A percentile compares a stretch with the other conserved stretches of the same genome.
Evolutionary conservation across 2,329 filamentous ascomycete species (phyloP).

Genomic region (Hypoxylon sp.): DNA sequence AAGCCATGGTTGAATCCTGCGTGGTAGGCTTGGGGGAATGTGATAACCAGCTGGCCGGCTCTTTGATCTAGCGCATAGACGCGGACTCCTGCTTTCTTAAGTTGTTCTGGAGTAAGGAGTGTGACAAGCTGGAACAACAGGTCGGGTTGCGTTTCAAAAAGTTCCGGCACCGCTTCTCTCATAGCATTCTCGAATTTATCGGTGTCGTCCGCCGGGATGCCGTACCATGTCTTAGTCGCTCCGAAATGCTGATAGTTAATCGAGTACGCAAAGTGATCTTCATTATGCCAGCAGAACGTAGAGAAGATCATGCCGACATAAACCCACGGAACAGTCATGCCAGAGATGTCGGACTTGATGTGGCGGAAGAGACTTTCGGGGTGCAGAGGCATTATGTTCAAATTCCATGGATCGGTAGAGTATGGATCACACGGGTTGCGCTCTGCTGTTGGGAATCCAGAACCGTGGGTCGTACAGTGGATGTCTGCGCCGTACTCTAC

Average conservation of each 20-base stretch:
- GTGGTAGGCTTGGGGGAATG: conserved; percentile 96
- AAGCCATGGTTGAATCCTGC: conserved; percentile 99
- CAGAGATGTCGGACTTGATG: conserved; percentile 98
- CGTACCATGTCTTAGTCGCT: conserved; percentile 99
- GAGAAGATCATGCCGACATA: conserved; percentile 99
- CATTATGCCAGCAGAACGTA: conserved; percentile 99
- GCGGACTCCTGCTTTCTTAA: conserved; percentile 91
- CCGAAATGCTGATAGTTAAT: conserved; percentile 99
- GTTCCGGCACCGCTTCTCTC: conserved; percentile 92
- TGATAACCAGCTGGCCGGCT: conserved; percentile 95
- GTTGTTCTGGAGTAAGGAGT: conserved; percentile 89
- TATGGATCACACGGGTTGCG: conserved; percentile 90
- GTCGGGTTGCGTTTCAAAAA: conserved; percentile 97
- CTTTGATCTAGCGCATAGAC: conserved; percentile 97
- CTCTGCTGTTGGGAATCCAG: conserved; percentile 95
- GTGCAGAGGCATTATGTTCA: conserved; percentile 92
- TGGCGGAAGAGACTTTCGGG: conserved; percentile 94
- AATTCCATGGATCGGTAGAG: conserved; percentile 92
- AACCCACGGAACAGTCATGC: conserved; percentile 99
- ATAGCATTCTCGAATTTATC: conserved; percentile 97
- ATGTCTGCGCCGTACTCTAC: conserved; percentile 99
- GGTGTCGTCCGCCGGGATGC: conserved; percentile 92
- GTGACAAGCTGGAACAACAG: conserved; percentile 98
- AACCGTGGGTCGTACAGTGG: conserved; percentile 97
- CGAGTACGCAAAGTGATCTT: conserved; percentile 98